Percentiles rank a stretch among this genome's conserved stretches.
Evolutionary conservation across 176 grass and related monocot species (phyloP).

Genomic region (Oropetium thomaeum): DNA sequence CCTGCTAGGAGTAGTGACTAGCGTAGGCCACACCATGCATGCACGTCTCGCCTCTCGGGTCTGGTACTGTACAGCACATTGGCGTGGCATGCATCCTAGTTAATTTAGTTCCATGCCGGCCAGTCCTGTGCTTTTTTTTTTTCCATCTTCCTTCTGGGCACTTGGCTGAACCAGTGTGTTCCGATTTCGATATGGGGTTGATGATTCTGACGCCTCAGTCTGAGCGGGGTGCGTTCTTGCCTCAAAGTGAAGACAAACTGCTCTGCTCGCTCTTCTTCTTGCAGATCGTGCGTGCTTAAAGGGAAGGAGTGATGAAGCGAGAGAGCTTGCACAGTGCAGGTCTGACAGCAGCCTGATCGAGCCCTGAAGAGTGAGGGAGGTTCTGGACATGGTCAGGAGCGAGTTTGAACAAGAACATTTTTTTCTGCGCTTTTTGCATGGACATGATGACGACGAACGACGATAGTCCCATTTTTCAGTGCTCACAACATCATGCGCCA

Average conservation of each 20-base stretch:
- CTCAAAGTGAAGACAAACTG: conserved; percentile 28
- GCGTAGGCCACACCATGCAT: conserved; percentile 24
- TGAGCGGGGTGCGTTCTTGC: conserved; percentile 15
- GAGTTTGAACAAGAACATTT: conserved; percentile 3
- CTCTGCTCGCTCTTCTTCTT: not conserved
- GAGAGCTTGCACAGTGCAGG: not conserved
- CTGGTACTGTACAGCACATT: not conserved
- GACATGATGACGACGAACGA: too few species aligned
- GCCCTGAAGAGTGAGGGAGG: not conserved
- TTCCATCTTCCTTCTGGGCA: not conserved
- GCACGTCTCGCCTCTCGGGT: not conserved
- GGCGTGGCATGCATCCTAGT: conserved; percentile 23
- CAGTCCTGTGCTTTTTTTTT: not conserved
- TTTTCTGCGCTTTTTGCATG: not conserved
- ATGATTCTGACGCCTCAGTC: not conserved
- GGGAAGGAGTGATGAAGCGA: not conserved
- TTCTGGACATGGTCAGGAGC: conserved; percentile 19
- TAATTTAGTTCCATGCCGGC: not conserved
- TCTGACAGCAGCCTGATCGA: not conserved
- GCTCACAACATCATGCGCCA: not conserved
- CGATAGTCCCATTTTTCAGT: not conserved
- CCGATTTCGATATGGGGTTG: not conserved
- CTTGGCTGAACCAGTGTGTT: conserved; percentile 27
- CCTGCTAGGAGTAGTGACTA: not conserved
- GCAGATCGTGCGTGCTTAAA: conserved; percentile 13